Conservation (phyloP, 2,329 filamentous ascomycete genomes). For the Leptodontidium sp. region DNA sequence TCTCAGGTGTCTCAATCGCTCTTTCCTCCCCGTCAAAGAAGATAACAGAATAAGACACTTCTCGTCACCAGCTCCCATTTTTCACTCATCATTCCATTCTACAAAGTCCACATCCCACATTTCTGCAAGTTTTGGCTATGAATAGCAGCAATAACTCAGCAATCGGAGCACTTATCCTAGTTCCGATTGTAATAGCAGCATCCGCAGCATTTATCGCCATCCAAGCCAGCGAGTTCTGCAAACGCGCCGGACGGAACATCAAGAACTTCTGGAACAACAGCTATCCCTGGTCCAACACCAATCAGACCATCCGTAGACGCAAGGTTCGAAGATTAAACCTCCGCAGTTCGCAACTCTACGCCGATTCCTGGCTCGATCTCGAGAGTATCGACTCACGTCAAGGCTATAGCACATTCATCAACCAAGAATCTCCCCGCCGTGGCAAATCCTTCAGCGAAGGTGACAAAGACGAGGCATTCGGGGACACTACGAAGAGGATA, state of each 20-base stretch:
- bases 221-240: conserved; percentile 40
- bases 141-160: conserved; percentile 50
- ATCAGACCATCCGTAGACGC: conserved; percentile 40
- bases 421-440: conserved; percentile 27
- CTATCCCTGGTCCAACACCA: conserved; percentile 44
- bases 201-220: conserved; percentile 46
- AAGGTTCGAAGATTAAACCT: conserved; percentile 47
- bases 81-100: conserved; percentile 30
- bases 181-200: conserved; percentile 54
- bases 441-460: conserved; percentile 19
- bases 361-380: conserved; percentile 50
- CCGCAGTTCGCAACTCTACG: conserved; percentile 46
- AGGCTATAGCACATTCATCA: conserved; percentile 41
- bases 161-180: conserved; percentile 54
- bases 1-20: background rate
- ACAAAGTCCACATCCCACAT: conserved; percentile 32
- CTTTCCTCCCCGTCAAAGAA: background rate
- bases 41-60: background rate
- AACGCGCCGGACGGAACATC: conserved; percentile 35
- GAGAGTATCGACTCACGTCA: conserved; percentile 46
- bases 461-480: conserved; percentile 21
- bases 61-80: background rate
- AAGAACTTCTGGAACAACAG: conserved; percentile 36
- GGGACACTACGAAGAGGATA: conserved; percentile 37
- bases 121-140: conserved; percentile 47